Percentiles rank a stretch among this genome's conserved stretches.
Evolutionary conservation across 352 stramenopile species (phyloP).

Genomic region (Phytophthora cryptogea): DNA sequence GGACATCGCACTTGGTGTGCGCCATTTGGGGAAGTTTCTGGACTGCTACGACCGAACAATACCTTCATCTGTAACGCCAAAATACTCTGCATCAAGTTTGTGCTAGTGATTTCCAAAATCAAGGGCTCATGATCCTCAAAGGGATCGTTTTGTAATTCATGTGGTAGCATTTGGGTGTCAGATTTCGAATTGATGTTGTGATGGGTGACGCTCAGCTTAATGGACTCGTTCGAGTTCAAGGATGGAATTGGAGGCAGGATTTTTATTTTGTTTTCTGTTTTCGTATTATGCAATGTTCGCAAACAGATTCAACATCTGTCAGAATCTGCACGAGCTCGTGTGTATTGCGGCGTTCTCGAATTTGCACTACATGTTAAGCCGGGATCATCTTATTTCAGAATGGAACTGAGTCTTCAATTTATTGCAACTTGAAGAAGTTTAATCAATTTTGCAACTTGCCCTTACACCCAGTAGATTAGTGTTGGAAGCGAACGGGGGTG

Average conservation of each 20-base stretch:
- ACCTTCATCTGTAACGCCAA: background rate
- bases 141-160: background rate
- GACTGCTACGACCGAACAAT: too few relatives aligned
- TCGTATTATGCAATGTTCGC: slow-evolving; percentile 25
- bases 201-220: slow-evolving; percentile 7
- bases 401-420: background rate
- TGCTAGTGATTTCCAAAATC: slow-evolving; percentile 1
- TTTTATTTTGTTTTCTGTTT: slow-evolving; percentile 18
- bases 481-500: too few relatives aligned
- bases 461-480: slow-evolving; percentile 8
- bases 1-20: too few relatives aligned
- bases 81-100: slow-evolving; percentile 4
- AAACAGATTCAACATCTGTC: slow-evolving; percentile 10
- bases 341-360: slow-evolving; percentile 2
- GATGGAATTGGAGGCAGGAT: slow-evolving; percentile 1
- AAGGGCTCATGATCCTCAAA: slow-evolving; percentile 10
- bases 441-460: slow-evolving; percentile 9
- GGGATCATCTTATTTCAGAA: background rate
- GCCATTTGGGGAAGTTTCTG: too few relatives aligned
- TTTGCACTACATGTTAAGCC: slow-evolving; percentile 3
- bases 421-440: background rate
- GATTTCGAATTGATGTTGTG: slow-evolving; percentile 1
- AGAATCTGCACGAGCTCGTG: background rate
- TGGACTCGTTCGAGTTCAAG: background rate
- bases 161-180: background rate